phyloP scores from a whole-genome alignment of 768 basidiomycete genomes.

The Russula abietina region DNA sequence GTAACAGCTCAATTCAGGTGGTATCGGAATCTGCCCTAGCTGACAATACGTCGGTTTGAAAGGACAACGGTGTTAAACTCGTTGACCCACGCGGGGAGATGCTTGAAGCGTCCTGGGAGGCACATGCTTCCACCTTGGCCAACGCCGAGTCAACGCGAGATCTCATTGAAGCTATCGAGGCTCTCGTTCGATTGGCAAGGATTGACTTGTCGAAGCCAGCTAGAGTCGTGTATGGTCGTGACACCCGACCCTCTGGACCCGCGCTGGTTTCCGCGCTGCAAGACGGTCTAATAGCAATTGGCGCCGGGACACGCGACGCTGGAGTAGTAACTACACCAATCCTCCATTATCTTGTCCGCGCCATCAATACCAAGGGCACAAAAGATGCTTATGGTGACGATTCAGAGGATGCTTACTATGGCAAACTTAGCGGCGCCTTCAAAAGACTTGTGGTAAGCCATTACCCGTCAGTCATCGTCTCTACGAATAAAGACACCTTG shows the following conservation, averaged over 20 bases:
- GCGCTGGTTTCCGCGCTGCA: slow-evolving; percentile 69
- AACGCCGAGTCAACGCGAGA: slow-evolving; percentile 73
- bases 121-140: slow-evolving; percentile 76
- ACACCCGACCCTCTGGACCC: slow-evolving; percentile 86
- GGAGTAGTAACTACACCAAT: slow-evolving; percentile 92
- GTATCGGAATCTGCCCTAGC: slow-evolving; percentile 1
- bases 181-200: slow-evolving; percentile 54
- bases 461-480: slow-evolving; percentile 1
- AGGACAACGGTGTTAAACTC: slow-evolving; percentile 99
- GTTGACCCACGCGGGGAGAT: slow-evolving; percentile 98
- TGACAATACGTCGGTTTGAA: slow-evolving; percentile 16
- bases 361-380: slow-evolving; percentile 81
- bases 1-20: slow-evolving; percentile 39
- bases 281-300: slow-evolving; percentile 74
- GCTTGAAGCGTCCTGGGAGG: slow-evolving; percentile 92
- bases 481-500: slow-evolving; percentile 1
- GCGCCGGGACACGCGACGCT: slow-evolving; percentile 61
- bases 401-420: slow-evolving; percentile 75
- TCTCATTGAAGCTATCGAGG: slow-evolving; percentile 59
- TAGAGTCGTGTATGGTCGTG: slow-evolving; percentile 83
- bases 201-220: slow-evolving; percentile 79
- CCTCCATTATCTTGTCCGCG: slow-evolving; percentile 88
- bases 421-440: slow-evolving; percentile 77
- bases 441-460: slow-evolving; percentile 76
- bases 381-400: slow-evolving; percentile 75